Conservation (phyloP, 768 basidiomycete genomes). For the Kwoniella pini region DNA sequence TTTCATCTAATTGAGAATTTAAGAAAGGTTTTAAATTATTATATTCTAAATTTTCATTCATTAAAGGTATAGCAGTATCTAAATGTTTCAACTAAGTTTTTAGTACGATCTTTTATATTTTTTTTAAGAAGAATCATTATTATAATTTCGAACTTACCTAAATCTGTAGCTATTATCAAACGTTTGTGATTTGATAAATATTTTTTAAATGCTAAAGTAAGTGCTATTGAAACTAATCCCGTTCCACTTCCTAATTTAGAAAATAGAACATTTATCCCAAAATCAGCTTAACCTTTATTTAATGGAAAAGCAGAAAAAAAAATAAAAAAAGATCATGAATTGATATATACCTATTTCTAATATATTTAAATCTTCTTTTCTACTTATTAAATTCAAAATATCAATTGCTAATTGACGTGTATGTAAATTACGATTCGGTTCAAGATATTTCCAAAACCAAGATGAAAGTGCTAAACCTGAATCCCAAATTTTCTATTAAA, state of each 20-base stretch:
- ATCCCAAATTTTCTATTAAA: conserved; percentile 88
- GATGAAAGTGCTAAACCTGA: conserved; percentile 83
- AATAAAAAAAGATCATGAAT: background rate
- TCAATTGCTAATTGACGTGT: background rate
- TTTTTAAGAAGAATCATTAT: too few species aligned
- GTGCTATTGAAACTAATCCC: conserved; percentile 71
- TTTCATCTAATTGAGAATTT: background rate
- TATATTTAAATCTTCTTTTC: conserved; percentile 55
- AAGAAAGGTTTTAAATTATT: conserved; percentile 12
- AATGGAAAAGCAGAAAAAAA: too few species aligned
- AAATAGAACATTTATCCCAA: background rate
- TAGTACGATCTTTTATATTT: too few species aligned
- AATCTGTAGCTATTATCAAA: conserved; percentile 66
- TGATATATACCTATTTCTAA: conserved; percentile 73
- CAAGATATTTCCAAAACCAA: conserved; percentile 61
- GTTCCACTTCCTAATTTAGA: conserved; percentile 70
- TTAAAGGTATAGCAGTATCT: conserved; percentile 80
- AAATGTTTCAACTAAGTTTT: conserved; percentile 7
- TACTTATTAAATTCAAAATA: conserved; percentile 12
- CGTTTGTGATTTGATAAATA: conserved; percentile 30
- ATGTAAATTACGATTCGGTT: background rate
- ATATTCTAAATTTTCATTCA: conserved; percentile 67
- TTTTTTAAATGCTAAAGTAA: conserved; percentile 58
- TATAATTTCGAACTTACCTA: conserved; percentile 65
- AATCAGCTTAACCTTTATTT: too few species aligned